Evolutionary conservation across 352 stramenopile genomes (phyloP).

Genomic region (Globisporangium ultimum): DNA sequence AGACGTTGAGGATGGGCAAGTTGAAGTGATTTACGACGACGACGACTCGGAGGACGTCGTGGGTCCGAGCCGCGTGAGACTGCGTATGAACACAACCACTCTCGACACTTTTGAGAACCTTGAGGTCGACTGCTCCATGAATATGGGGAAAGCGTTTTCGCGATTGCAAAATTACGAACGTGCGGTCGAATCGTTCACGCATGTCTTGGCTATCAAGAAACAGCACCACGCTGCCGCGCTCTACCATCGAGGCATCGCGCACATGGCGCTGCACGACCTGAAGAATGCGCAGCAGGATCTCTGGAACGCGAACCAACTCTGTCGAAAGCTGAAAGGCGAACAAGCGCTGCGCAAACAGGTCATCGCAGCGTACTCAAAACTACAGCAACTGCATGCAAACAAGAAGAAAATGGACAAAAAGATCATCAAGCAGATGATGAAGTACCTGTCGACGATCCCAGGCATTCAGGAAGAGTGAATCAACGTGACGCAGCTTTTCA

Average conservation of each 20-base stretch:
- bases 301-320: conserved; percentile 59
- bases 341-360: conserved; percentile 47
- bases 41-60: conserved; percentile 48
- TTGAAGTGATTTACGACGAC: conserved; percentile 70
- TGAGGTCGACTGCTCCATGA: conserved; percentile 72
- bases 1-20: conserved; percentile 38
- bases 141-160: conserved; percentile 72
- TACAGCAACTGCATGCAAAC: conserved; percentile 64
- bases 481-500: too few species aligned
- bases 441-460: conserved; percentile 70
- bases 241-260: conserved; percentile 66
- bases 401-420: conserved; percentile 84
- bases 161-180: conserved; percentile 52
- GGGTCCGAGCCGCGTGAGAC: conserved; percentile 37
- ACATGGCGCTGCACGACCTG: conserved; percentile 63
- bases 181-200: conserved; percentile 56
- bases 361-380: conserved; percentile 59
- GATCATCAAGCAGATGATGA: conserved; percentile 81
- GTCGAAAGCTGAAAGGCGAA: conserved; percentile 29
- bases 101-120: conserved; percentile 50
- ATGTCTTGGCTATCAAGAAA: conserved; percentile 38
- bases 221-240: conserved; percentile 57
- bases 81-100: conserved; percentile 53
- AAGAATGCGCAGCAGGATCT: conserved; percentile 63
- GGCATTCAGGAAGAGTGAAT: conserved; percentile 36